Conservation (phyloP, 2,329 filamentous ascomycete genomes). For the Botrytis byssoidea region DNA sequence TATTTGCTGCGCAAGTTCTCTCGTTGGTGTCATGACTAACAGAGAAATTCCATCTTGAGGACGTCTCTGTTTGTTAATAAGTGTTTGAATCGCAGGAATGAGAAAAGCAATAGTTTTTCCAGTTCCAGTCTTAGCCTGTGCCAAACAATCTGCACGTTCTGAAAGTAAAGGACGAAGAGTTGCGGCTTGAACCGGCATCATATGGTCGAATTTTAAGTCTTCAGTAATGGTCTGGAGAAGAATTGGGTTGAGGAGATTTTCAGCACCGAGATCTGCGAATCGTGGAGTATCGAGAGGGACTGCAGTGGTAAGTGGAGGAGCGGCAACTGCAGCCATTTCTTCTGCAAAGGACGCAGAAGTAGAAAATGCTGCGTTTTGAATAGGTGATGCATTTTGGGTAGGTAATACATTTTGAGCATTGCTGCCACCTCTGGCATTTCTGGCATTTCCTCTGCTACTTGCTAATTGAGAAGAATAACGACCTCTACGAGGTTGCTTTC, state of each 20-base stretch:
- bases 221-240: slow-evolving; percentile 60
- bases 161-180: slow-evolving; percentile 79
- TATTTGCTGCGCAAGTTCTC: slow-evolving; percentile 80
- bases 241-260: slow-evolving; percentile 46
- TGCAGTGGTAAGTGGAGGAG: slow-evolving; percentile 41
- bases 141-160: slow-evolving; percentile 65
- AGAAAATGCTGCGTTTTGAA: slow-evolving; percentile 4
- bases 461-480: slow-evolving; percentile 8
- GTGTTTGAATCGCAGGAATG: slow-evolving; percentile 73
- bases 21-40: slow-evolving; percentile 74
- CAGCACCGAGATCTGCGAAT: slow-evolving; percentile 47
- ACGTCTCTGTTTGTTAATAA: slow-evolving; percentile 49
- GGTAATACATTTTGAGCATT: neutral
- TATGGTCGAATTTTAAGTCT: slow-evolving; percentile 73
- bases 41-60: slow-evolving; percentile 53
- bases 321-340: slow-evolving; percentile 31
- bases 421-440: neutral
- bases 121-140: slow-evolving; percentile 94
- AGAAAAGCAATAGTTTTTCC: slow-evolving; percentile 96
- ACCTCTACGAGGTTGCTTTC: slow-evolving; percentile 13
- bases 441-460: neutral
- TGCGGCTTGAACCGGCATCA: slow-evolving; percentile 89
- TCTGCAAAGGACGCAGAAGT: slow-evolving; percentile 11
- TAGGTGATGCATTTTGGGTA: neutral
- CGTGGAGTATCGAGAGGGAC: slow-evolving; percentile 47